Percentiles rank a stretch among this genome's conserved stretches.
Conservation (phyloP, 441 rosid genomes). For the Breynia disticha region DNA sequence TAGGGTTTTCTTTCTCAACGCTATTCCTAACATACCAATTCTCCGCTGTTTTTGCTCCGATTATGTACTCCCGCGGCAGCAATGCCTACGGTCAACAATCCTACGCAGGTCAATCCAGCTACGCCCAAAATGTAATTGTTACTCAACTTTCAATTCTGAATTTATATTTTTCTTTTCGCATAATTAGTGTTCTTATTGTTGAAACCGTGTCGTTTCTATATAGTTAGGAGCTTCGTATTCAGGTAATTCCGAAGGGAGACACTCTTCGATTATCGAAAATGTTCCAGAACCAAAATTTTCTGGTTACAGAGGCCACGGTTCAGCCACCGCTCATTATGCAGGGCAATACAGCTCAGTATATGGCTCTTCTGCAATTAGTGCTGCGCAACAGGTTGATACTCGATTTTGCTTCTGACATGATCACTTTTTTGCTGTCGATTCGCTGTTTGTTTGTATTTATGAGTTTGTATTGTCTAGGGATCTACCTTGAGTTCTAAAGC, state of each 20-base stretch:
- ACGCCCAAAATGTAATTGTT: slow-evolving; percentile 70
- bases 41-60: background rate
- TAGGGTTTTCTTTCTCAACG: no score
- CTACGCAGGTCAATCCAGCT: slow-evolving; percentile 70
- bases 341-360: slow-evolving; percentile 59
- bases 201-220: slow-evolving; percentile 11
- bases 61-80: slow-evolving; percentile 74
- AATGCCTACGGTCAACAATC: slow-evolving; percentile 69
- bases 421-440: background rate
- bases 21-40: background rate
- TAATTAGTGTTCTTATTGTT: background rate
- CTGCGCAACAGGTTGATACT: slow-evolving; percentile 48
- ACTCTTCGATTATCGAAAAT: slow-evolving; percentile 43
- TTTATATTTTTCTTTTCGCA: background rate
- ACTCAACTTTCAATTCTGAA: slow-evolving; percentile 1
- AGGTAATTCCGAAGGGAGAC: slow-evolving; percentile 61
- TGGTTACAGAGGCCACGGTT: slow-evolving; percentile 54
- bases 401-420: background rate
- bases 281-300: slow-evolving; percentile 58
- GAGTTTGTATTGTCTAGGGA: slow-evolving; percentile 24
- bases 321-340: slow-evolving; percentile 58
- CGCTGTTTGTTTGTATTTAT: background rate
- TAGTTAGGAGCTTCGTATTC: slow-evolving; percentile 61
- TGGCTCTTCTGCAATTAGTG: slow-evolving; percentile 43
- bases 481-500: slow-evolving; percentile 44